Percentiles rank a stretch among this genome's conserved stretches.
These are phyloP conservation scores for Termitomyces sp. DNA, from an alignment of 768 basidiomycete species.

Conservation along the genomic window DNA sequence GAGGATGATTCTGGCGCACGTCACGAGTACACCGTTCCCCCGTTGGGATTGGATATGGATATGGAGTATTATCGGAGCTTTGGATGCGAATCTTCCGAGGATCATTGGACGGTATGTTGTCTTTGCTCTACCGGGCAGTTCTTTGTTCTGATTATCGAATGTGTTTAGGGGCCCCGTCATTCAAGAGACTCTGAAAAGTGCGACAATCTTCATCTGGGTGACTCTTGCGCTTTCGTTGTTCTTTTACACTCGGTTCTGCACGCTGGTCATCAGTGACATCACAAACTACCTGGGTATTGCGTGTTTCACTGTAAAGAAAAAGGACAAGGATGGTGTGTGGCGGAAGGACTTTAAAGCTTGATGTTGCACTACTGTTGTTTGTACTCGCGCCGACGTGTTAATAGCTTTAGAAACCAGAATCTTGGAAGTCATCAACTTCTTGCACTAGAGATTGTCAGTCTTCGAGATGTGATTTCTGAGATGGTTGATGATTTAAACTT, in stretches of 20 bases:
- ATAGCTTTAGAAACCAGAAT: not conserved
- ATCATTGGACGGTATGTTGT: conserved; percentile 61
- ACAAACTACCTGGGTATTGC: conserved; percentile 92
- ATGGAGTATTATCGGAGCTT: conserved; percentile 70
- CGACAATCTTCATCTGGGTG: conserved; percentile 60
- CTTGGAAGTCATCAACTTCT: not conserved
- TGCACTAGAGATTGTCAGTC: not conserved
- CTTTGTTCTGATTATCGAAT: not conserved
- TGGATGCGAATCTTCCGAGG: conserved; percentile 79
- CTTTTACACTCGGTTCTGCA: conserved; percentile 75
- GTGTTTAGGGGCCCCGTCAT: conserved; percentile 59
- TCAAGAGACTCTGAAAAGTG: conserved; percentile 60
- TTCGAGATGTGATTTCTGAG: not conserved
- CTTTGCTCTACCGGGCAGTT: not conserved
- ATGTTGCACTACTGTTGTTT: not conserved
- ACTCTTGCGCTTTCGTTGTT: conserved; percentile 50
- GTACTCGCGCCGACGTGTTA: not conserved
- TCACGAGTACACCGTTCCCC: conserved; percentile 82
- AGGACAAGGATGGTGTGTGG: conserved; percentile 70
- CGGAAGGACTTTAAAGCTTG: conserved; percentile 19
- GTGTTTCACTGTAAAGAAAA: conserved; percentile 90
- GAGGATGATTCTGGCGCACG: conserved; percentile 89
- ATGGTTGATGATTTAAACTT: too few species aligned
- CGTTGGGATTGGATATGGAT: conserved; percentile 86
- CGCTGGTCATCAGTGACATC: conserved; percentile 82